Evolutionary conservation across 768 basidiomycete species (phyloP), one percentile per base, ranked within the genome.

Genomic region (Rubroboletus pulcherrimus): DNA sequence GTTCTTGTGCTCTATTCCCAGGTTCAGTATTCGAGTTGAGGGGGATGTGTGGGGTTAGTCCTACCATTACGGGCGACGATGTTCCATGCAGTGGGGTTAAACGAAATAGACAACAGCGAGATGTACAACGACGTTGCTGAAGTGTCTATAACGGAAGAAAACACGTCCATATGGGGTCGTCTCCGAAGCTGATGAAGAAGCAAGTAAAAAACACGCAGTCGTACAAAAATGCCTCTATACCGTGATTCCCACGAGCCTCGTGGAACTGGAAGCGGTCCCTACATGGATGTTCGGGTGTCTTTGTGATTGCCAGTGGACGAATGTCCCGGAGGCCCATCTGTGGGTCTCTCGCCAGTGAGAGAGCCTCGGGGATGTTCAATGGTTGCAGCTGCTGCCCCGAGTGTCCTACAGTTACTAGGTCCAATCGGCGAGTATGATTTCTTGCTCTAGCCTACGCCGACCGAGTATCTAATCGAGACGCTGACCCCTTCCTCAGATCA

Each of bases 41-140:
- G 15, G 43, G 35, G 17, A 17, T 15, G 3, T 11, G 17, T 33
- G 14, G 12, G 40, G 45, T 34, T 21, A 9, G 19, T 74, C 83
- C 47, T 59, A 93, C 93, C 93, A 75, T 95, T 93, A 53, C 85
- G 86, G 26, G 96, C 96, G 30, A 95, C 84, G 58, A 93, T 84
- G 72, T 99, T 99, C 96, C 96, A 99, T 55, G 88, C 93, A 1
- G 86, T 85, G 0, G 96, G 96, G 65, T 98, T 98, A 77, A 98
- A 98, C 2, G 83, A 66, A 47, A 96, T 91, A 55, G 87, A 71
- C 5, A 81, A 72, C n/a, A 93, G 58, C 0, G 84, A 83, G 17
- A 89, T 50, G 64, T 79, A 80, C 39, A 98, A 69, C 21, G 90
- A 90, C 7, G 73, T 66, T 63, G 91, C 81, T 31, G 77, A 81